Evolutionary conservation across 257 asterid species (phyloP), one percentile per base, ranked within the genome.

Genomic region (Craterostigma plantagineum): DNA sequence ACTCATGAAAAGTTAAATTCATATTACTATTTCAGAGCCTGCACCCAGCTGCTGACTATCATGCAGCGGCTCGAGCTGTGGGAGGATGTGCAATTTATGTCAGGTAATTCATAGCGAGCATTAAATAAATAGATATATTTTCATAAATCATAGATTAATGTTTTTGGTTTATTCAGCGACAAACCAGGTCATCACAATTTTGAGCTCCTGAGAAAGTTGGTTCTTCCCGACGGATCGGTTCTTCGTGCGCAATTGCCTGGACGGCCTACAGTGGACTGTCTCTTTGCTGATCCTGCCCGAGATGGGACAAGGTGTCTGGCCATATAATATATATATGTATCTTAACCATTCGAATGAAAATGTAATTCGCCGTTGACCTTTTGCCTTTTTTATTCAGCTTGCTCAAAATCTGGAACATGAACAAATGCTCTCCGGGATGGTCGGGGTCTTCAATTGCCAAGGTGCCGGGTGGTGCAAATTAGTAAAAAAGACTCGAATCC

Each of bases 401-500:
- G 72, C 96, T 85, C 23, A 85, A 85, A 52, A 77, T 85, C 53
- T 85, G 96, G 96, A 85, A 85, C 16, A 43, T 48, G 42, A 85
- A 85, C 67, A 80, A 73, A 60, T 73, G 60, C n/a, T n/a, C 49
- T 66, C 81, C 0, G 84, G 95, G 10, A 67, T 83, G 53, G 91
- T 83, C 7, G 95, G 95, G 0, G 77, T 77, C 12, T 83, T 83
- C 74, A 83, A 83, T 66, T 83, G 95, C 63, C 95, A 83, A 60
- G 95, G 95, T 50, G 95, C 80, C 10, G 85, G 94, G 36, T 81
- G 94, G 94, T 81, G 94, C 80, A 81, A 63, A 53, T 66, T 67
- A 15, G 57, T 49, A 30, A 85, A 85, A 66, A 77, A 66, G 69
- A 85, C 91, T 1, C 94, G 83, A 10, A 77, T 85, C 36, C 96